Base-by-base conservation (phyloP, 164 flowering plant genomes). In the Stephania japonica region DNA sequence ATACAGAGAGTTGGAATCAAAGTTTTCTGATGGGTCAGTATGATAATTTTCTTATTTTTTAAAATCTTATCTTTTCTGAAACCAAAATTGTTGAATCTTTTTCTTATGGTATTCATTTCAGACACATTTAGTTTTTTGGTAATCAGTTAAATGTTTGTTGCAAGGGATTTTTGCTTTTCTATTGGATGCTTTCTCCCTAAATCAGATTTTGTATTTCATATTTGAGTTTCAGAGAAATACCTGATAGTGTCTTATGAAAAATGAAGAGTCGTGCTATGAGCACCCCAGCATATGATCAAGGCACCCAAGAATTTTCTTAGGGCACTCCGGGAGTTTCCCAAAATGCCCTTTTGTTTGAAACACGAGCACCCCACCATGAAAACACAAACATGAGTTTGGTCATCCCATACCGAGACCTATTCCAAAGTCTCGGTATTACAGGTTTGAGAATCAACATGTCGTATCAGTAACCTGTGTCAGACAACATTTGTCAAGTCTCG, bases 1-100 rank as follows among this genome's bases (percentile, higher is more conserved):
- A 76, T 88, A 90, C 76, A 78, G 85, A 77, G 86, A 86, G 70
- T 78, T 93, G 80, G 97, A 90, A 76, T 89, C 83, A 41, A 86
- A 82, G 72, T 90, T 83, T 82, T 84, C 93, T 63, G 89, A 89
- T 67, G 93, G 91, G 98, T 92, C 42, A 86, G 93, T 80, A 42
- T 69, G 44, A 71, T 65, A 26, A 65, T 42, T 72, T 0, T 21
- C 41, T 49, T 64, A 71, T 12, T 61, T 42, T 59, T 7, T 25
- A 0, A 42, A 16, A 5, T 67, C 44, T 67, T 38, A 19, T 18
- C 11, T 32, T 18, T 3, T 67, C 38, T 32, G 38, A 4, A 32
- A 32, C 38, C 38, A 32, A 32, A 32, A 32, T 32, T 32, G 38
- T 67, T 67, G 19, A 38, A 44, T 67, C 7, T 67, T 0, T 67